Evolutionary conservation across 441 rosid genomes (phyloP), one percentile per base, ranked within the genome.

Genomic region (Jatropha podagrica): DNA sequence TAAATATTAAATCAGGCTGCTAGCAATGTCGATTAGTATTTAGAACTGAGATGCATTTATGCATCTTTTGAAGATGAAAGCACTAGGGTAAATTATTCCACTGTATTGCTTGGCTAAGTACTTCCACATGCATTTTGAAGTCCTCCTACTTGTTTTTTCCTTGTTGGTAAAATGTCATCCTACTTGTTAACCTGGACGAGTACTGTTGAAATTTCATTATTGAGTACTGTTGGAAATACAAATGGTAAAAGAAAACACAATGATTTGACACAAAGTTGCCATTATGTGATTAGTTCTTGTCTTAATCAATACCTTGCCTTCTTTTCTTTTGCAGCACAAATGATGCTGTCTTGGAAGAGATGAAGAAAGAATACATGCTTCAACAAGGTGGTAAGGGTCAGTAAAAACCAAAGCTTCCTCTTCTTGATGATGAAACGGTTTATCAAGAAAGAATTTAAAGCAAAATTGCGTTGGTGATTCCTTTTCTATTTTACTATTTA

Each of bases 351-450:
- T 81, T 93, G 88, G 98, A 91, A 81, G 88, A 91, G 69, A 88
- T 93, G 98, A 93, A 93, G 85, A 87, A 62, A 80, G 91, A 85
- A 56, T 93, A 91, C 82, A 81, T 76, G 86, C 84, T 86, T 65
- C 89, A 89, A 76, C 86, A 91, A 85, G 88, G 85, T 78, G 82
- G 78, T 23, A 83, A 85, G 81, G 61, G 65, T 74, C 85, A 23
- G 71, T 83, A n/a, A 60, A 76, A 78, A 54, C 78, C 85, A 75
- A 44, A 80, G 63, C 56, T 23, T 68, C 56, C 5, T 37, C 42
- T 42, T 37, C 4, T 18, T 17, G 37, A 61, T 27, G 46, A 75
- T 64, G 37, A 5, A 5, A 32, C 2, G 4, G 40, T 7, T 32
- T 27, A 37, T 42, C 18, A 46, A n/a, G 42, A 52, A 20, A 63